phyloP scores from a whole-genome alignment of 352 stramenopile genomes.

The Phytophthora foliorum region DNA sequence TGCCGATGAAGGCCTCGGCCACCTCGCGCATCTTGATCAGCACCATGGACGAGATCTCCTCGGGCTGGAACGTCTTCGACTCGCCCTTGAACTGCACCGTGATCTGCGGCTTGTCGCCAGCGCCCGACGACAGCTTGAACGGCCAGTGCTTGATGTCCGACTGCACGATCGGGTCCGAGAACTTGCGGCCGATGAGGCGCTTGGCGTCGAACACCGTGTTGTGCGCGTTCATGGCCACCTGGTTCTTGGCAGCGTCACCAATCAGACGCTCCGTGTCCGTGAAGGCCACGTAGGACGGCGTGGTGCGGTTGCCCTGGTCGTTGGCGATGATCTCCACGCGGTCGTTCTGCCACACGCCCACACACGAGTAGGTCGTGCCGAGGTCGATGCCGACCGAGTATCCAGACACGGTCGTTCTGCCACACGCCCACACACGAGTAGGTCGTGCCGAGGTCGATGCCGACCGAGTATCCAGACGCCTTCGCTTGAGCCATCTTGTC shows the following conservation, averaged over 20 bases:
- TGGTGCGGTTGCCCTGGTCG: conserved; percentile 96
- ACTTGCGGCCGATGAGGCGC: conserved; percentile 96
- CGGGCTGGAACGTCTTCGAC: conserved; percentile 74
- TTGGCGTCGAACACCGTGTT: conserved; percentile 98
- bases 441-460: conserved; percentile 88
- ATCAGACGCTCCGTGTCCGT: conserved; percentile 94
- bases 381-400: conserved; percentile 86
- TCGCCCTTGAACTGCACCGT: conserved; percentile 79
- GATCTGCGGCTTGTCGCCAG: conserved; percentile 77
- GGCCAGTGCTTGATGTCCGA: conserved; percentile 75
- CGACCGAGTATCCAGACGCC: background rate
- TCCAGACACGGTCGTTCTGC: conserved; percentile 79
- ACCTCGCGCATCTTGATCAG: conserved; percentile 79
- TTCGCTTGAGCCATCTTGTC: background rate
- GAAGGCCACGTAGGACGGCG: conserved; percentile 96
- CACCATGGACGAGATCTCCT: conserved; percentile 86
- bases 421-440: conserved; percentile 96
- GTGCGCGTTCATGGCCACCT: conserved; percentile 93
- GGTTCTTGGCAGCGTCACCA: conserved; percentile 94
- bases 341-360: conserved; percentile 95
- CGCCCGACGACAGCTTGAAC: conserved; percentile 71
- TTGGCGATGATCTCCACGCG: conserved; percentile 97
- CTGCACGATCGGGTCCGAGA: conserved; percentile 91
- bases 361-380: conserved; percentile 95
- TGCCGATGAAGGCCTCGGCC: conserved; percentile 73